Conservation (phyloP, 495 filamentous ascomycete species). For the Glonium stellatum region DNA sequence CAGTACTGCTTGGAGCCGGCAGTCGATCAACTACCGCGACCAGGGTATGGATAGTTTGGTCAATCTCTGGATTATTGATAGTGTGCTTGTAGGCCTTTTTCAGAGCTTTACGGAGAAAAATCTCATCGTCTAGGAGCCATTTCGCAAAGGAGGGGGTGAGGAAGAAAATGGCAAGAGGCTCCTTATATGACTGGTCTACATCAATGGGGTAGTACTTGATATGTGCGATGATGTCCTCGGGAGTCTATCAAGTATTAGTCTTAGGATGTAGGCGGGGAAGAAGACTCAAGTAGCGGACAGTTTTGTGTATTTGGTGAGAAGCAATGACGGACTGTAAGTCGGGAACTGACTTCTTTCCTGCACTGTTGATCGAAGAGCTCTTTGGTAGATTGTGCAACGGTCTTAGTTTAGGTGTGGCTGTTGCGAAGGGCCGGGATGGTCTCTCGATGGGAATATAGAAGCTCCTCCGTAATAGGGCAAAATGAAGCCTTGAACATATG, state of each 20-base stretch:
- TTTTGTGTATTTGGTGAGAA: neutral
- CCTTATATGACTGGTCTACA: neutral
- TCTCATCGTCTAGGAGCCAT: constrained; percentile 20
- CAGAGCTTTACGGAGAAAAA: constrained; percentile 20
- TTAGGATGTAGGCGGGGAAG: neutral
- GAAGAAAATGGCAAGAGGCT: constrained; percentile 17
- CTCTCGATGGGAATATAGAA: neutral
- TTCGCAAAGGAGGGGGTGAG: constrained; percentile 25
- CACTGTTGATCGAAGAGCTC: too few relatives aligned
- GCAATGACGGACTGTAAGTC: neutral
- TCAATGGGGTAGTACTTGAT: neutral
- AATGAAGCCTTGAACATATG: neutral
- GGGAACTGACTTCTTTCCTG: too few relatives aligned
- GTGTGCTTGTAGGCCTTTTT: neutral
- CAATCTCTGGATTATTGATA: neutral
- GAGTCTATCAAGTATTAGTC: constrained; percentile 3
- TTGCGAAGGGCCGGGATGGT: neutral
- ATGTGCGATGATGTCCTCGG: constrained; percentile 12
- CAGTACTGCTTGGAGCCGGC: constrained; percentile 8
- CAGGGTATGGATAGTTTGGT: constrained; percentile 10
- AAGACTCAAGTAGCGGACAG: neutral
- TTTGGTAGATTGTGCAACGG: neutral
- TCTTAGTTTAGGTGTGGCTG: neutral
- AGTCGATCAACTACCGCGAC: constrained; percentile 28
- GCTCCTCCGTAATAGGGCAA: neutral